These are phyloP conservation scores for Populus ilicifolia DNA, from an alignment of 345 rosid species.

Conservation along the genomic window DNA sequence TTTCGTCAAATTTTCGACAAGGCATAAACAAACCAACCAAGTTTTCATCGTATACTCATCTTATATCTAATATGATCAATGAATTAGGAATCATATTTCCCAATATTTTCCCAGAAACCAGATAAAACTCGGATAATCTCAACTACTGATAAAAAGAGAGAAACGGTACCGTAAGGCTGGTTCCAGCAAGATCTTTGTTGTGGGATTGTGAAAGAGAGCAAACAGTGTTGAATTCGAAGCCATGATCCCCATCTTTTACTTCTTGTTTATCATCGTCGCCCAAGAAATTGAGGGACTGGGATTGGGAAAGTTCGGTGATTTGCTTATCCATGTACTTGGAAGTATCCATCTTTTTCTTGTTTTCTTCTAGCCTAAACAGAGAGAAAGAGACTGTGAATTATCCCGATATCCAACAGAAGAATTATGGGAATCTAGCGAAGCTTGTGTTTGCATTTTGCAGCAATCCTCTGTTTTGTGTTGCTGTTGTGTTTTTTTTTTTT, in stretches of 20 bases:
- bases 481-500: background rate
- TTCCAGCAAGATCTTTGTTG: background rate
- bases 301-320: conserved; percentile 25
- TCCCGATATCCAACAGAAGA: background rate
- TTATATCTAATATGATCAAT: background rate
- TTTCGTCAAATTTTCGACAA: background rate
- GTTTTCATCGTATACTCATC: background rate
- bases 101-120: background rate
- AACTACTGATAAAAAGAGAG: background rate
- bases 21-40: background rate
- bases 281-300: conserved; percentile 23
- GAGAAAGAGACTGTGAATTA: background rate
- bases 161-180: conserved; percentile 17
- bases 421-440: background rate
- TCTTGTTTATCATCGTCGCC: conserved; percentile 23
- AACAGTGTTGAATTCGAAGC: conserved; percentile 20
- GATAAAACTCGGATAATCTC: background rate
- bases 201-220: background rate
- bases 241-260: conserved; percentile 11
- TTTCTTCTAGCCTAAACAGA: background rate
- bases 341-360: conserved; percentile 23
- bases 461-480: too few relatives aligned
- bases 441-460: background rate
- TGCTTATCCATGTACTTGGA: conserved; percentile 38
- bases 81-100: background rate